These are phyloP conservation scores for Cucumis melo DNA, from an alignment of 306 rosid species.

Conservation along the genomic window DNA sequence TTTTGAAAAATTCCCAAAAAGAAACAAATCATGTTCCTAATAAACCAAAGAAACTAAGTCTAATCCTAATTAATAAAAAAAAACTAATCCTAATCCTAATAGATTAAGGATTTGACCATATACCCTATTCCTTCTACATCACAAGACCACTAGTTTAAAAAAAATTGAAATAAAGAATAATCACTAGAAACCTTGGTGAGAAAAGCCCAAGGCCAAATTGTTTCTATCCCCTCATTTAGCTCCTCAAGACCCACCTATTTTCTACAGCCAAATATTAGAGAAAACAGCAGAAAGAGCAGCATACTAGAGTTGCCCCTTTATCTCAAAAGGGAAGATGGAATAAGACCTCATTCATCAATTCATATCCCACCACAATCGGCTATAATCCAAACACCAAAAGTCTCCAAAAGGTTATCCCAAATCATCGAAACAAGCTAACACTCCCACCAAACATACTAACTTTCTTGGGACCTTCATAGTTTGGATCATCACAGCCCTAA, in stretches of 20 bases:
- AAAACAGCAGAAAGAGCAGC: background rate
- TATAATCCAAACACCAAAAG: background rate
- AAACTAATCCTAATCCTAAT: too few relatives aligned
- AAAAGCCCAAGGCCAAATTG: background rate
- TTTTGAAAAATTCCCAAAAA: too few relatives aligned
- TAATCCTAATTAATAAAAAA: too few relatives aligned
- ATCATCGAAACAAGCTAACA: background rate
- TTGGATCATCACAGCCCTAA: background rate
- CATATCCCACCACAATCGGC: background rate
- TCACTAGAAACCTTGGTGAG: background rate
- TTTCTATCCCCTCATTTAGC: background rate
- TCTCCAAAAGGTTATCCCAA: background rate
- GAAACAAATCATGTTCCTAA: too few relatives aligned
- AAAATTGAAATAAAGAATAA: background rate
- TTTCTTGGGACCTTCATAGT: background rate
- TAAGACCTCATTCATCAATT: background rate
- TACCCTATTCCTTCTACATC: too few relatives aligned
- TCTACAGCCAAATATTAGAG: background rate
- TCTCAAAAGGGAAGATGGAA: background rate
- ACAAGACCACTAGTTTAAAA: background rate
- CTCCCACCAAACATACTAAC: background rate
- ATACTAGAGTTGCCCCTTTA: background rate
- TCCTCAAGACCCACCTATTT: background rate
- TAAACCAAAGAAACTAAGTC: too few relatives aligned
- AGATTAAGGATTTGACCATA: too few relatives aligned